Evolutionary conservation across 805 yeast genomes (phyloP), one percentile per base, ranked within the genome.

Genomic region (Blastobotrys peoriensis): DNA sequence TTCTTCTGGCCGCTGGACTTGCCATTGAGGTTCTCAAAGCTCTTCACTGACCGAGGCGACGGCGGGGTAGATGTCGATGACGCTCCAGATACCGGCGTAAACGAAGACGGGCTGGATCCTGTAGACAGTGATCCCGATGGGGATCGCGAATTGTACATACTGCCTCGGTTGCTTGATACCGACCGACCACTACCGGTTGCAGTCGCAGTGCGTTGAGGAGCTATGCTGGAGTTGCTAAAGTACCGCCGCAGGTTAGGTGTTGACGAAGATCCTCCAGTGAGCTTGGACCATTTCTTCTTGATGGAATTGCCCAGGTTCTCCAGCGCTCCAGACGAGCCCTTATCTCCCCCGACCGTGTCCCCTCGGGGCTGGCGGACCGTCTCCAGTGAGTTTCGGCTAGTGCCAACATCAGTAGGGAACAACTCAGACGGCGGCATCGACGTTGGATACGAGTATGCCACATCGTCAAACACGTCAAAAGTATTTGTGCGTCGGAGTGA

Each of bases 391-490:
- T 23, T 36, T 8, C 44, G 39, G 10, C 22, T 9, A 3, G 35
- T 23, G n/a, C 25, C 9, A 13, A 17, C 35, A 15, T 41, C 44
- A 4, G 39, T 41, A 8, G 44, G 35, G 6, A 35, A 35, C 22
- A n/a, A 4, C 17, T 17, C 40, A 9, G 54, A 47, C 19, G 54
- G 44, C 2, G 53, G 43, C 42, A 51, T 50, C 2, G 51, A 40
- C 3, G 56, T 49, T 2, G 56, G 56, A 38, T 51, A 50, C 1
- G 57, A 50, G 50, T 65, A 65, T 10, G 66, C 67, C n/a, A 56
- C 55, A 27, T 60, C 64, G 44, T 65, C 69, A 48, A 63, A 64
- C 8, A 64, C 63, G 42, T 65, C 69, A 49, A 55, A 65, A 15
- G 66, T 60, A 43, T 58, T 56, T 10, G 56, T 56, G 5, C 66